phyloP scores from a whole-genome alignment of 1,139 yeast species.

The Saccharomyces hybrid region DNA sequence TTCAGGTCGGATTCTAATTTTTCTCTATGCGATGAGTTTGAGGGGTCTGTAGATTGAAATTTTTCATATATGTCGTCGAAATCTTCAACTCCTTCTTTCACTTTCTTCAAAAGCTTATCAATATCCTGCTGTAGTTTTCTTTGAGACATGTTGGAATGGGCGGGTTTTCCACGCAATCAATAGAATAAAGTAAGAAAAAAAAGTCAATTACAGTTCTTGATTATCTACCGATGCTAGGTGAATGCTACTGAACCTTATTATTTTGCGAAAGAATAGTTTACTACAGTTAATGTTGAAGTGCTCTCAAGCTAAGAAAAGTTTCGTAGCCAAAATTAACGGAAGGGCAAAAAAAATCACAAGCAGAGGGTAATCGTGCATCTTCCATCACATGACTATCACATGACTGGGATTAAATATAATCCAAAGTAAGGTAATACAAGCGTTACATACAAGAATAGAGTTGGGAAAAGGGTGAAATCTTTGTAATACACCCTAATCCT shows the following conservation, averaged over 20 bases:
- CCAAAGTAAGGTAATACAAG: too few relatives aligned
- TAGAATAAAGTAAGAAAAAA: not conserved
- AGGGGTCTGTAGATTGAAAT: conserved; percentile 60
- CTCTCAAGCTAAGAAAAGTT: not conserved
- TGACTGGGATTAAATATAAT: too few relatives aligned
- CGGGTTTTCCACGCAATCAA: not conserved
- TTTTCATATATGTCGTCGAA: conserved; percentile 87
- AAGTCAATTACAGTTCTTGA: not conserved
- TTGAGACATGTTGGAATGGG: conserved; percentile 45
- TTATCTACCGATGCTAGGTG: not conserved
- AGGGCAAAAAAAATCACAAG: not conserved
- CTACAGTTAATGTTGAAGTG: not conserved
- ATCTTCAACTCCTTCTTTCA: conserved; percentile 82
- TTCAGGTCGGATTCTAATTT: conserved; percentile 89
- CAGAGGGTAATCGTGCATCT: not conserved
- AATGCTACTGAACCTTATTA: not conserved
- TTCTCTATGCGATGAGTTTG: conserved; percentile 81
- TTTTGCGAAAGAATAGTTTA: not conserved
- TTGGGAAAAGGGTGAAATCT: too few relatives aligned
- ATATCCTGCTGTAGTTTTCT: conserved; percentile 75
- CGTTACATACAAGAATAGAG: not conserved
- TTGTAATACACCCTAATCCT: too few relatives aligned
- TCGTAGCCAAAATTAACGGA: conserved; percentile 1
- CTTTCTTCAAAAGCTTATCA: conserved; percentile 92
- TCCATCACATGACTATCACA: not conserved